Conservation (phyloP, 495 filamentous ascomycete genomes). For the Eremomyces bilateralis region DNA sequence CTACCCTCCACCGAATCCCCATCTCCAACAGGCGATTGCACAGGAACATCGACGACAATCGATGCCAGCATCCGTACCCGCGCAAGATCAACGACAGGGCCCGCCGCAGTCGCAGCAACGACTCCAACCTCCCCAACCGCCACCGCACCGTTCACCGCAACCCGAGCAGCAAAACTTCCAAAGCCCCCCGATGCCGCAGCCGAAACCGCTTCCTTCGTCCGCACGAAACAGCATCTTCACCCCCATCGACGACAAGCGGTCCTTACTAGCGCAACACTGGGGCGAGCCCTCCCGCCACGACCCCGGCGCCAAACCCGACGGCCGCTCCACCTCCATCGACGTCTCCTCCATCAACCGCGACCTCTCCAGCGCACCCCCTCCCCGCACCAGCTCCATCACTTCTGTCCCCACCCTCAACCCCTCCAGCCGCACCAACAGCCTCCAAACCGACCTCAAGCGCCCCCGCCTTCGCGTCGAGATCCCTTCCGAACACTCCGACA, state of each 20-base stretch:
- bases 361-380: slow-evolving; percentile 10
- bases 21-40: slow-evolving; percentile 30
- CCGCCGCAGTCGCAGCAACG: slow-evolving; percentile 27
- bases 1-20: slow-evolving; percentile 9
- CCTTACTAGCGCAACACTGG: slow-evolving; percentile 71
- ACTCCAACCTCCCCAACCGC: slow-evolving; percentile 18
- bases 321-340: slow-evolving; percentile 42
- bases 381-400: slow-evolving; percentile 14
- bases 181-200: slow-evolving; percentile 26
- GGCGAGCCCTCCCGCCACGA: slow-evolving; percentile 31
- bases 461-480: slow-evolving; percentile 86
- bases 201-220: slow-evolving; percentile 38
- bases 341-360: slow-evolving; percentile 28
- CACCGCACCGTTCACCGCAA: slow-evolving; percentile 12
- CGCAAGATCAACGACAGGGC: slow-evolving; percentile 19
- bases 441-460: slow-evolving; percentile 35
- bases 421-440: slow-evolving; percentile 53
- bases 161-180: slow-evolving; percentile 26
- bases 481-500: slow-evolving; percentile 70
- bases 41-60: slow-evolving; percentile 45
- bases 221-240: slow-evolving; percentile 90
- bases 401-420: slow-evolving; percentile 22
- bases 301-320: slow-evolving; percentile 20
- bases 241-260: slow-evolving; percentile 81
- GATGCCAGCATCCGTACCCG: slow-evolving; percentile 33